Evolutionary conservation across 2,329 filamentous ascomycete species (phyloP), one percentile per base, ranked within the genome.

Genomic region (Amauroascus verrucosus): DNA sequence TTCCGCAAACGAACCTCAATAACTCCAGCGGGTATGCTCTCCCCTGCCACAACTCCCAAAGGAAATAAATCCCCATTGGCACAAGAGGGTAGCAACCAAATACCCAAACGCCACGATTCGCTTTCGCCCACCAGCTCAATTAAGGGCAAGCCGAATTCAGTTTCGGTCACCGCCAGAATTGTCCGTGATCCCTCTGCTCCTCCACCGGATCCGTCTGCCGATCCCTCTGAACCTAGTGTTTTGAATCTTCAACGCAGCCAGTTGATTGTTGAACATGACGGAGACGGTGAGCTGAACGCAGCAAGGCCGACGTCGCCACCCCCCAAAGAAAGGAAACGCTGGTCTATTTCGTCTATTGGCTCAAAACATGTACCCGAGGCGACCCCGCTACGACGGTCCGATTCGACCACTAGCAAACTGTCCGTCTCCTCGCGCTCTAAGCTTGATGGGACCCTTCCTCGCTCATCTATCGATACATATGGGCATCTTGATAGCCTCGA

Each of bases 121-220:
- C 63, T 63, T 38, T 59, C 64, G 20, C 60, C 57, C 24, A 54
- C 63, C 13, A 60, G 56, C 46, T 54, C 56, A 22, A 51, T 56
- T 26, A 64, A 63, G 16, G 59, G 60, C n/a, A 62, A 65, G 11
- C 49, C 51, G 4, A 87, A 90, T 62, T 90, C 88, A 0, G 81
- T 95, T n/a, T 90, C 89, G 44, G 89, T 95, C 9, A 93, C 86
- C 16, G 87, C 90, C 47, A 82, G 84, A 49, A 95, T 95, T 58
- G 74, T 95, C 35, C 82, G 88, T 46, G 85, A 61, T 77, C 74
- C 53, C 64, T 68, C 44, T 73, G 76, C 61, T 18, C 26, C 48
- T 33, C 32, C 43, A n/a, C 40, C 48, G 6, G 44, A 52, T 71
- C 74, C 62, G 68, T 66, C 56, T 55, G 66, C 55, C 56, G 64